phyloP scores from a whole-genome alignment of 352 stramenopile genomes.

The Phytophthora foliorum region DNA sequence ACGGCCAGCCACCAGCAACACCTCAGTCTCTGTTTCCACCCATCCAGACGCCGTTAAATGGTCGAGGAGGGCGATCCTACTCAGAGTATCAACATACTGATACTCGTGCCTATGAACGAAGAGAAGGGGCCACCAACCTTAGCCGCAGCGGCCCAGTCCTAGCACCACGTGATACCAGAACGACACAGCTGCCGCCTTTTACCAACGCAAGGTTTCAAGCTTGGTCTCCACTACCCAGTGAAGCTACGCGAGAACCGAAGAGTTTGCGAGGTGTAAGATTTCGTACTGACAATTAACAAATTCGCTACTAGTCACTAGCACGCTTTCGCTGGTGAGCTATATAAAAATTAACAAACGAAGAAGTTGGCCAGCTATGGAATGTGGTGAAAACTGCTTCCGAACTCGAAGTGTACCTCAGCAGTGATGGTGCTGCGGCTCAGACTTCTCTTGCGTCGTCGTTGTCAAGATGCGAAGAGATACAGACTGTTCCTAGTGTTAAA shows the following conservation, averaged over 20 bases:
- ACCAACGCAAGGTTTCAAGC: neutral
- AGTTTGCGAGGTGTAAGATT: neutral
- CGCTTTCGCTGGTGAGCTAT: too few relatives aligned
- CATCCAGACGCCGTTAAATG: neutral
- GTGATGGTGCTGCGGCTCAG: too few relatives aligned
- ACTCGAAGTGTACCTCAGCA: too few relatives aligned
- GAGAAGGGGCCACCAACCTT: slow-evolving; percentile 1
- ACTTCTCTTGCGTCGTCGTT: too few relatives aligned
- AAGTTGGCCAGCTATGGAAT: too few relatives aligned
- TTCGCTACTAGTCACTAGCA: neutral
- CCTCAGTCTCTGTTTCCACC: neutral
- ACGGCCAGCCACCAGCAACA: slow-evolving; percentile 1
- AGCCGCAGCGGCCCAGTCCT: neutral
- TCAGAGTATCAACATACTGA: slow-evolving; percentile 15
- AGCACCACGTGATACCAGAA: neutral
- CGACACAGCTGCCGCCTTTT: neutral
- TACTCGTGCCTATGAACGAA: neutral
- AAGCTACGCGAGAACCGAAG: neutral
- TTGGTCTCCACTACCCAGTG: slow-evolving; percentile 6
- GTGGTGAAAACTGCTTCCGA: too few relatives aligned
- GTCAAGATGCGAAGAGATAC: too few relatives aligned
- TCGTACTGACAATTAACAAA: neutral
- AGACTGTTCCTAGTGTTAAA: too few relatives aligned
- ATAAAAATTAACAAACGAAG: too few relatives aligned
- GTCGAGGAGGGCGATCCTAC: slow-evolving; percentile 17